Base-by-base conservation (phyloP, 2,329 filamentous ascomycete genomes). In the Trichoderma aggressivum region DNA sequence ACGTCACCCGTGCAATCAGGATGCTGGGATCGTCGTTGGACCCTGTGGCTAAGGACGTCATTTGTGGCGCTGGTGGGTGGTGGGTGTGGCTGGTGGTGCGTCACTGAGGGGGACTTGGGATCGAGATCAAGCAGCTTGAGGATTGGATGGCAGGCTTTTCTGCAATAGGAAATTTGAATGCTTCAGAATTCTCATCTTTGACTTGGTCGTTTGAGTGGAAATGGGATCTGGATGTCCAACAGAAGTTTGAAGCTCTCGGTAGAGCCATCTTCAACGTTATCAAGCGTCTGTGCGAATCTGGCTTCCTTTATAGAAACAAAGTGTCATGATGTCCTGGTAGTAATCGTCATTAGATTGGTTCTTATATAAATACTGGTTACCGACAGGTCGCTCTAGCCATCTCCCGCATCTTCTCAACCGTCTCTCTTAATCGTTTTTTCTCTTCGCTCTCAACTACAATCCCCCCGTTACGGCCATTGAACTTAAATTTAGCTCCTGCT, bases 31-130 rank as follows among this genome's bases (percentile, higher is more conserved):
- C 10, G 47, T 7, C 30, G 8, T 58, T 56, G 64, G 66, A 60
- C 59, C 59, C 53, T 72, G 70, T 64, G 70, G 70, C 66, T 72
- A 53, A 30, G 16, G 21, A 72, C 70, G 70, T 72, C 70, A 72
- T 70, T 30, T 68, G 55, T 69, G 70, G 66, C 66, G 62, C 32
- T 39, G 47, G 30, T 56, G 28, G 58, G 12, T 2, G n/a, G 53
- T 34, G 14, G 7, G 32, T 47, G 63, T 71, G 65, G 65, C 55
- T 68, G 36, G 36, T 24, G 56, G 34, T 68, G 55, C 47, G 56
- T 71, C 55, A 69, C 58, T 69, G 58, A n/a, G 12, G 28, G 32
- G 70, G 26, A 53, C 39, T 1, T 30, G 60, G 18, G 14, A 65
- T 69, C 60, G 64, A 59, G 70, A 56, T 58, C 34, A 28, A 24